phyloP scores from a whole-genome alignment of 2,329 filamentous ascomycete genomes.

The Diaporthe sp. region DNA sequence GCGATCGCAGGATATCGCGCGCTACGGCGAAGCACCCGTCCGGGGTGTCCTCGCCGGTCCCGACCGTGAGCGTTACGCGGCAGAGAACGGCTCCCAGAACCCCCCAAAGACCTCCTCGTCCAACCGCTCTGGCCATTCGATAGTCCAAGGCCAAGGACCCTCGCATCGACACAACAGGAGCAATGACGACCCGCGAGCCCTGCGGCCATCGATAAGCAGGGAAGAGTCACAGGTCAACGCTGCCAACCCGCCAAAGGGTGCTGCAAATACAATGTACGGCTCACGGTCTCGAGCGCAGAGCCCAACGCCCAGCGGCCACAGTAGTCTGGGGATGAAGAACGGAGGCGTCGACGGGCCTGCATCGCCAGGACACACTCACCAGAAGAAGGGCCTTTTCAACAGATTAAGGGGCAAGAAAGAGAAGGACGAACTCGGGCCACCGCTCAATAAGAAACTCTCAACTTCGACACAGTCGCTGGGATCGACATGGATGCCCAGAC shows the following conservation, averaged over 20 bases:
- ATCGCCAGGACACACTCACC: conserved; percentile 66
- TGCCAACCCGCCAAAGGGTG: conserved; percentile 58
- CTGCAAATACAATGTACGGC: conserved; percentile 59
- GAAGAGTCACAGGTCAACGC: conserved; percentile 76
- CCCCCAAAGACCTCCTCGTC: conserved; percentile 74
- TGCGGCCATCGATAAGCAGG: conserved; percentile 80
- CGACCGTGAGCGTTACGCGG: conserved; percentile 76
- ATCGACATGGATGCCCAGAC: conserved; percentile 50
- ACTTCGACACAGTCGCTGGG: conserved; percentile 67
- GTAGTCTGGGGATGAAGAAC: conserved; percentile 61
- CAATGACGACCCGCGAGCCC: conserved; percentile 73
- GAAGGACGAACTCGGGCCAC: conserved; percentile 64
- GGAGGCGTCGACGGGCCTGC: conserved; percentile 65
- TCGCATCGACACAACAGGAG: conserved; percentile 77
- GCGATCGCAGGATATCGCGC: conserved; percentile 74
- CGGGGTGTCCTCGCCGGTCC: conserved; percentile 76
- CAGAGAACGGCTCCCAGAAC: conserved; percentile 60
- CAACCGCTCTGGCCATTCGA: conserved; percentile 68
- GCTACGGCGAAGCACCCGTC: conserved; percentile 83
- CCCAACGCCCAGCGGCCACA: conserved; percentile 80
- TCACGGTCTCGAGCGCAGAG: conserved; percentile 77
- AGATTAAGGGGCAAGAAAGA: conserved; percentile 65
- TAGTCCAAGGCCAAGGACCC: conserved; percentile 75
- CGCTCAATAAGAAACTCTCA: conserved; percentile 60
- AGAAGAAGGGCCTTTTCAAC: conserved; percentile 64